A percentile compares a stretch with the other conserved stretches of the same genome.
These are phyloP conservation scores for Multifurca ochricompacta DNA, from an alignment of 768 basidiomycete genomes.

Conservation along the genomic window DNA sequence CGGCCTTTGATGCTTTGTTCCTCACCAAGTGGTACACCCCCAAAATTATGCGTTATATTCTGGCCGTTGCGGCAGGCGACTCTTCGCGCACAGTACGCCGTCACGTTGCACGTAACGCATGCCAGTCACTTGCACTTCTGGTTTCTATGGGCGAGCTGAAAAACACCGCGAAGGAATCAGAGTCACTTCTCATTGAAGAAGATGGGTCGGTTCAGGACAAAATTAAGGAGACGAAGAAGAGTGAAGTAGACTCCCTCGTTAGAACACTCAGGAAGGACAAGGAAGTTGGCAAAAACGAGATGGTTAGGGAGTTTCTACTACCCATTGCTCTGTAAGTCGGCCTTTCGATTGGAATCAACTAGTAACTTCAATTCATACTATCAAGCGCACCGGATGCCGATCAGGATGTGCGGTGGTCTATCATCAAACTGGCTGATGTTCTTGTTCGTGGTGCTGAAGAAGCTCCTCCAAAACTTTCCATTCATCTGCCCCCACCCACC, in stretches of 20 bases:
- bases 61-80: slow-evolving; percentile 82
- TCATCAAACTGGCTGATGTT: slow-evolving; percentile 87
- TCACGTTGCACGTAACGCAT: slow-evolving; percentile 79
- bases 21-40: slow-evolving; percentile 82
- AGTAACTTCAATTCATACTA: not conserved
- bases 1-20: slow-evolving; percentile 92
- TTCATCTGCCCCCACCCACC: slow-evolving; percentile 63
- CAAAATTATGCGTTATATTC: slow-evolving; percentile 78
- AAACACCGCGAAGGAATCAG: slow-evolving; percentile 60
- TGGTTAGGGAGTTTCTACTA: slow-evolving; percentile 73
- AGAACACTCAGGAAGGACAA: slow-evolving; percentile 83
- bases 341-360: not conserved
- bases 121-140: slow-evolving; percentile 79
- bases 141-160: slow-evolving; percentile 91
- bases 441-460: slow-evolving; percentile 80
- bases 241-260: slow-evolving; percentile 76
- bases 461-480: slow-evolving; percentile 75
- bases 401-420: slow-evolving; percentile 83
- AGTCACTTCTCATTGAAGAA: slow-evolving; percentile 78
- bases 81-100: slow-evolving; percentile 75
- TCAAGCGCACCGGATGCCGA: slow-evolving; percentile 67
- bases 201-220: slow-evolving; percentile 68
- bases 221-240: slow-evolving; percentile 64
- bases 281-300: slow-evolving; percentile 74
- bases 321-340: slow-evolving; percentile 65